These are phyloP conservation scores for Excoecaria cochinchinensis DNA, from an alignment of 345 rosid species.

Conservation along the genomic window DNA sequence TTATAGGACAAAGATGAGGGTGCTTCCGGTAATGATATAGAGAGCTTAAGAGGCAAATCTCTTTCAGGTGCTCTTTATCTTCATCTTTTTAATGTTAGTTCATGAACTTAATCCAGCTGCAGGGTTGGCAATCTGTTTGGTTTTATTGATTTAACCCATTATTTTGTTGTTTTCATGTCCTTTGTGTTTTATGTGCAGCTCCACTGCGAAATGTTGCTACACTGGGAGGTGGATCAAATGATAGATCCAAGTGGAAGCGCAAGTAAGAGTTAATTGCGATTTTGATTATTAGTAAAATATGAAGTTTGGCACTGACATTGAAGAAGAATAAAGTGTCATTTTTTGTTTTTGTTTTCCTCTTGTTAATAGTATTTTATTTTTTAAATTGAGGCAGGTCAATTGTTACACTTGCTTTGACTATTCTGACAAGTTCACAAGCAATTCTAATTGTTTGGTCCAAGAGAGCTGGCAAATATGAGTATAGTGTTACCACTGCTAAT, in stretches of 20 bases:
- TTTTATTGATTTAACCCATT: background rate
- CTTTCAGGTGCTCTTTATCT: constrained; percentile 13
- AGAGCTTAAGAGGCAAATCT: constrained; percentile 38
- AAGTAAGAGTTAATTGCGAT: constrained; percentile 42
- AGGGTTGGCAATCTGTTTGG: background rate
- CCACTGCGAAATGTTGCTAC: constrained; percentile 37
- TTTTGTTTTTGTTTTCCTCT: background rate
- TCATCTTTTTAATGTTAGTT: background rate
- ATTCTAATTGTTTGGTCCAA: constrained; percentile 97
- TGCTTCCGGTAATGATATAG: constrained; percentile 36
- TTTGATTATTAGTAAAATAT: background rate
- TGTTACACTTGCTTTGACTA: constrained; percentile 78
- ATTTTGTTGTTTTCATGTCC: background rate
- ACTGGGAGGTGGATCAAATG: constrained; percentile 37
- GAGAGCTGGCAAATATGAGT: constrained; percentile 96
- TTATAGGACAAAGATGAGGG: constrained; percentile 43
- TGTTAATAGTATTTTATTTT: background rate
- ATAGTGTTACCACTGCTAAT: constrained; percentile 95
- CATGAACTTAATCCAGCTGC: no score
- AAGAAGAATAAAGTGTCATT: background rate
- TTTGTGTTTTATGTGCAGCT: constrained; percentile 30
- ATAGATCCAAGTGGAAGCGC: constrained; percentile 67
- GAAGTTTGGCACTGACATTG: background rate
- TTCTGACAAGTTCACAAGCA: constrained; percentile 96
- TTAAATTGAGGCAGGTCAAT: constrained; percentile 43